Base-by-base conservation (phyloP, 2,329 filamentous ascomycete genomes). In the Sporothrix pallida region DNA sequence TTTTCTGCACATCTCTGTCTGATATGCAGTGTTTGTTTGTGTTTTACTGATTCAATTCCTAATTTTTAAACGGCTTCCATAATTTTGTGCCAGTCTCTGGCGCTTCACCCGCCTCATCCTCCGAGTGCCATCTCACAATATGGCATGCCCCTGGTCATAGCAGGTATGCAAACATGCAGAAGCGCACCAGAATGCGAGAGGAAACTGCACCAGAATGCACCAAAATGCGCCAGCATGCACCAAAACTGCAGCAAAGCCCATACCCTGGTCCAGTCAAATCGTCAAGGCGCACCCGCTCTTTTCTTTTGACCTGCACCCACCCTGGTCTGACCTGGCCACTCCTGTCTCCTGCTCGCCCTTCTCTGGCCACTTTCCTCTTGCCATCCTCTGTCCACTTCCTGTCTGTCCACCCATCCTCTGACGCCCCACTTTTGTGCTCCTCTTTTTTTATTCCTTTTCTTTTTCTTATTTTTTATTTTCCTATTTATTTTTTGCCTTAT, bases 271-370 rank as follows among this genome's bases (percentile, higher is more conserved):
- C 62, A 62, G 74, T 73, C 67, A 56, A 56, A 26, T 70, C 71
- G 71, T 72, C 73, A 70, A 75, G 73, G 71, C 74, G 44, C 69
- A 71, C 68, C 44, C 65, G 72, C 73, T 20, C 73, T n/a, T n/a
- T 37, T 37, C 31, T 37, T 7, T 37, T 7, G 31, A 37, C 31
- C 31, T 37, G 31, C 31, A 37, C 31, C 31, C 31, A 37, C 31
- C 31, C 31, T 37, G 31, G 31, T 50, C 60, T 60, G 56, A 20
- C 52, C 69, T 56, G 52, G 23, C 52, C 52, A 56, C 20, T 56
- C 52, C 60, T 54, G 46, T 50, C 48, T 52, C 56, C 44, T 63
- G 15, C 44, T 52, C 37, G 31, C 54, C 70, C 58, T 26, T 31
- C 26, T 67, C 42, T 67, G 62, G 42, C 62, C 62, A 67, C 62